A percentile compares a stretch with the other conserved stretches of the same genome.
Evolutionary conservation across 768 basidiomycete species (phyloP).

Genomic region (Amanita muscaria): DNA sequence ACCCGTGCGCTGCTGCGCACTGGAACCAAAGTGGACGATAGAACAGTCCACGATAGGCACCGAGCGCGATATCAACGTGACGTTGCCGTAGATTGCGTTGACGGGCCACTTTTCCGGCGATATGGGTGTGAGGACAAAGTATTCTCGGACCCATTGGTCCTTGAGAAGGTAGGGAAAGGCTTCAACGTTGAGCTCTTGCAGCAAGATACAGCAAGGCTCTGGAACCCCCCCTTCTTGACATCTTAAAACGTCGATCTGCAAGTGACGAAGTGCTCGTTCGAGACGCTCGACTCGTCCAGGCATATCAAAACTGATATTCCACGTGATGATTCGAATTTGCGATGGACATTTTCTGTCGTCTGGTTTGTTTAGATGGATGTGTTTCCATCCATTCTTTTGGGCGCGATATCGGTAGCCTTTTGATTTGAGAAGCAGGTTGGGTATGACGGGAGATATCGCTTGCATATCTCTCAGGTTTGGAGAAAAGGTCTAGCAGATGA

Average conservation of each 20-base stretch:
- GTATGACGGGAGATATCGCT: slow-evolving; percentile 15
- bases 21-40: slow-evolving; percentile 43
- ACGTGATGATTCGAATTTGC: slow-evolving; percentile 51
- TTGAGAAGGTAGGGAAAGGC: slow-evolving; percentile 42
- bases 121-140: slow-evolving; percentile 53
- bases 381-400: slow-evolving; percentile 37
- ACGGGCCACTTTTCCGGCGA: slow-evolving; percentile 47
- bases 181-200: slow-evolving; percentile 53
- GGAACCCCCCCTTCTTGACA: slow-evolving; percentile 39
- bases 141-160: slow-evolving; percentile 52
- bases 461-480: background rate
- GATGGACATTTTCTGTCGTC: slow-evolving; percentile 29
- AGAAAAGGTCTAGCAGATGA: background rate
- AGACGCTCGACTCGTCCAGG: slow-evolving; percentile 35
- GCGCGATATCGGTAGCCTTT: slow-evolving; percentile 33
- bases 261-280: slow-evolving; percentile 38
- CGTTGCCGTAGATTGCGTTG: slow-evolving; percentile 47
- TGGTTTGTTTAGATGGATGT: slow-evolving; percentile 24
- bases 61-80: slow-evolving; percentile 57
- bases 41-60: slow-evolving; percentile 40
- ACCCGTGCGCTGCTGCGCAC: slow-evolving; percentile 44
- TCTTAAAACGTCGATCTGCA: slow-evolving; percentile 43
- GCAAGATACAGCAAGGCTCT: slow-evolving; percentile 51
- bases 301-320: slow-evolving; percentile 57
- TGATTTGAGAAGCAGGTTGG: slow-evolving; percentile 21